Percentiles rank a stretch among this genome's conserved stretches.
Conservation (phyloP, 2,329 filamentous ascomycete species). For the Anthostomella pinea region DNA sequence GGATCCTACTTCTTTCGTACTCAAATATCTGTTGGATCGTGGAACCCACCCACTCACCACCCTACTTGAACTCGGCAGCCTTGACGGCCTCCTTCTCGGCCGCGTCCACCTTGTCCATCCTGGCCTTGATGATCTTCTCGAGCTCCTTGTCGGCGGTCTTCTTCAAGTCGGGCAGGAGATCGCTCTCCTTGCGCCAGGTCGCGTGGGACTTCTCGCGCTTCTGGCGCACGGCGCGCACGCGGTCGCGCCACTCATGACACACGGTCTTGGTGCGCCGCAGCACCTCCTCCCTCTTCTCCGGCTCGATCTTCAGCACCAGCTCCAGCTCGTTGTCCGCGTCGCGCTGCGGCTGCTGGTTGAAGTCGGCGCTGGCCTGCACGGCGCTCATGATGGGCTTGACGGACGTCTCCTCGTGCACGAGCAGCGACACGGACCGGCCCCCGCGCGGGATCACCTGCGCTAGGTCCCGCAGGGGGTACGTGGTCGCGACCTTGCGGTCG, state of each 20-base stretch:
- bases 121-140: conserved; percentile 41
- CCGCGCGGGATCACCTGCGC: conserved; percentile 51
- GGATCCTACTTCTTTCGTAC: background rate
- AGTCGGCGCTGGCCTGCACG: conserved; percentile 49
- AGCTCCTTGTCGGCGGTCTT: conserved; percentile 43
- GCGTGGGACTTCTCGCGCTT: conserved; percentile 48
- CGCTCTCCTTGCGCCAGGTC: conserved; percentile 45
- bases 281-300: conserved; percentile 48
- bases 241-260: conserved; percentile 50
- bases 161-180: conserved; percentile 43
- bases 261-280: conserved; percentile 42
- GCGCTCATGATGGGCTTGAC: conserved; percentile 56
- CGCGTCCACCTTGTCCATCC: conserved; percentile 48
- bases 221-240: conserved; percentile 45
- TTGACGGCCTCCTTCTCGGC: conserved; percentile 49
- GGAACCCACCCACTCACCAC: conserved; percentile 6
- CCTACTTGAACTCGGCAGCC: conserved; percentile 30
- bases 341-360: conserved; percentile 60
- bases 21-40: background rate
- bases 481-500: conserved; percentile 26
- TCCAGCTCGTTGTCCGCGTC: conserved; percentile 58
- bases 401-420: conserved; percentile 40
- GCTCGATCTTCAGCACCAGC: conserved; percentile 53
- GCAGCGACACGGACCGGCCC: conserved; percentile 36
- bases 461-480: conserved; percentile 53